Percentiles rank a stretch among this genome's conserved stretches.
These are phyloP conservation scores for Scheffersomyces quercinus DNA, from an alignment of 1,139 yeast species.

Conservation along the genomic window DNA sequence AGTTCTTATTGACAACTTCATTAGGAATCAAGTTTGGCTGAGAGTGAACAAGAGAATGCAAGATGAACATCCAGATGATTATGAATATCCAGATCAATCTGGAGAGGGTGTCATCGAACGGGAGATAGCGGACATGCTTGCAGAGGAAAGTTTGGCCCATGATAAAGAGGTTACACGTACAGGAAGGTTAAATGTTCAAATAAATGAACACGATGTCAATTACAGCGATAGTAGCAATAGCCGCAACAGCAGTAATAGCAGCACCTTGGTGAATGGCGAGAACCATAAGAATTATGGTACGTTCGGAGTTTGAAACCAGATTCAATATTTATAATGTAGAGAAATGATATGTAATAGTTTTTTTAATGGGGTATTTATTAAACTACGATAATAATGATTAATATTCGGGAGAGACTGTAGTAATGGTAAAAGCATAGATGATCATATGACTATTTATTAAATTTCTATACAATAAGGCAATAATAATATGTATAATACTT, in stretches of 20 bases:
- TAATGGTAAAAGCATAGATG: no score
- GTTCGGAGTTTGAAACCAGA: slow-evolving; percentile 1
- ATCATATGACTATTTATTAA: no score
- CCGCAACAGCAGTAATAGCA: slow-evolving; percentile 1
- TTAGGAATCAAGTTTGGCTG: slow-evolving; percentile 51
- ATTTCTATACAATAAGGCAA: no score
- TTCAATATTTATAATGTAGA: no score
- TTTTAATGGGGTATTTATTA: no score
- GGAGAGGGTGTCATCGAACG: slow-evolving; percentile 11
- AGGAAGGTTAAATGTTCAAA: neutral
- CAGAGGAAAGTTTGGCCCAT: slow-evolving; percentile 4
- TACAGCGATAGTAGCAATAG: slow-evolving; percentile 5
- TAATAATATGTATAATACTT: no score
- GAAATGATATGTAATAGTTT: no score
- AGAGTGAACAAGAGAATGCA: slow-evolving; percentile 22
- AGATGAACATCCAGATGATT: slow-evolving; percentile 11
- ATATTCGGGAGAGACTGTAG: no score
- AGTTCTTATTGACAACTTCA: slow-evolving; percentile 82
- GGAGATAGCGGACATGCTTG: slow-evolving; percentile 6
- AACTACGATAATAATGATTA: no score
- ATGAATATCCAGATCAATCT: slow-evolving; percentile 12
- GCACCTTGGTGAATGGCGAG: slow-evolving; percentile 1
- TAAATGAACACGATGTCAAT: neutral
- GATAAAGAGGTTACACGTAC: neutral
- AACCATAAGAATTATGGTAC: slow-evolving; percentile 5